These are phyloP conservation scores for Plenodomus tracheiphilus DNA, from an alignment of 2,329 filamentous ascomycete genomes.

Conservation along the genomic window DNA sequence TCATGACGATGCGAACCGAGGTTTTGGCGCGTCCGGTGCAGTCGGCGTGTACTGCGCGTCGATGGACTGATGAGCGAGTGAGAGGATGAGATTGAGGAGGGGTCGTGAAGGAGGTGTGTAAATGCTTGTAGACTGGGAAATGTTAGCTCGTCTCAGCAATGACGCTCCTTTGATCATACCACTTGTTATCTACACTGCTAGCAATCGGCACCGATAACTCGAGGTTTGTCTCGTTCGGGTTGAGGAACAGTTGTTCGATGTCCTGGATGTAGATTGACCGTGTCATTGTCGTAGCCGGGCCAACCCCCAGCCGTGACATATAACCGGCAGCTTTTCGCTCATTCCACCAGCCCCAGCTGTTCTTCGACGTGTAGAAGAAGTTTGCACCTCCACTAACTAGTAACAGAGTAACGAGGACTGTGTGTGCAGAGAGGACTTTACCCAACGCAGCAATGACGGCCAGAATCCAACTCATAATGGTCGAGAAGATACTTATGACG, in stretches of 20 bases:
- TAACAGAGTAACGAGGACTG: constrained; percentile 71
- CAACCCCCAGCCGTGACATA: constrained; percentile 79
- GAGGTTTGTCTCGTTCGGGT: constrained; percentile 39
- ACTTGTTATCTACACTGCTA: constrained; percentile 27
- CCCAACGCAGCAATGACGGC: constrained; percentile 67
- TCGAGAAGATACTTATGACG: constrained; percentile 73
- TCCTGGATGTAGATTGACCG: constrained; percentile 83
- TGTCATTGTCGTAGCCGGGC: constrained; percentile 78
- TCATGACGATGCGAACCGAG: constrained; percentile 87
- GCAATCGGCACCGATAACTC: constrained; percentile 20
- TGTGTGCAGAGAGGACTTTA: constrained; percentile 71
- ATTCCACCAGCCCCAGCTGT: constrained; percentile 78
- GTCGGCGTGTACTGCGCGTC: constrained; percentile 51
- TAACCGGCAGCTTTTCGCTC: constrained; percentile 80
- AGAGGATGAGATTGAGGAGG: constrained; percentile 17
- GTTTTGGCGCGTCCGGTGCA: constrained; percentile 79
- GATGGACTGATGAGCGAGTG: constrained; percentile 28
- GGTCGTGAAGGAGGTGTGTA: constrained; percentile 37
- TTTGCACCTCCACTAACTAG: constrained; percentile 73
- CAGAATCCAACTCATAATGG: constrained; percentile 76
- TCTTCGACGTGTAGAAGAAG: constrained; percentile 71
- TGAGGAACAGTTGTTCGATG: constrained; percentile 65
- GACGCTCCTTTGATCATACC: constrained; percentile 15
- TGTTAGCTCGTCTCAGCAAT: constrained; percentile 7
- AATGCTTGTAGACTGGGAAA: constrained; percentile 41